Evolutionary conservation across 805 yeast genomes (phyloP).

Genomic region (Saturnispora silvae): DNA sequence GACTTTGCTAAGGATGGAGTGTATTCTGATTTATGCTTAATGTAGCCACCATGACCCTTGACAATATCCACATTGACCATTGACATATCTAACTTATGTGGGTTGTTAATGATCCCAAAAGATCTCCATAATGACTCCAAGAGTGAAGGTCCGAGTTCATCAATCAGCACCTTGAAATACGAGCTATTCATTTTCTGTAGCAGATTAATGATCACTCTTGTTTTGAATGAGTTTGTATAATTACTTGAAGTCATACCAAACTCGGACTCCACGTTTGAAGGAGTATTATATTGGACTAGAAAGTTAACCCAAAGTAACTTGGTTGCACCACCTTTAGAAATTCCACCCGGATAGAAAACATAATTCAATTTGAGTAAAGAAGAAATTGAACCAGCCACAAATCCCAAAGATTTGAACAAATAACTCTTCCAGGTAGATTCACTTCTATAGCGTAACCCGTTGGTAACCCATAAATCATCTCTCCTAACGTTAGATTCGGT

Average conservation of each 20-base stretch:
- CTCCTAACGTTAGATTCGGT: constrained; percentile 22
- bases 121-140: constrained; percentile 7
- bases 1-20: neutral
- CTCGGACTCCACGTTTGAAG: neutral
- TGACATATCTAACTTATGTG: constrained; percentile 19
- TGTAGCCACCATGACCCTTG: constrained; percentile 7
- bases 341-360: constrained; percentile 1
- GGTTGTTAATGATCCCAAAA: constrained; percentile 7
- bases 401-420: neutral
- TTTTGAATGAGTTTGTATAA: neutral
- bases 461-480: constrained; percentile 5
- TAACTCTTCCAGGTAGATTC: constrained; percentile 1
- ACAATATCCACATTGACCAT: constrained; percentile 17
- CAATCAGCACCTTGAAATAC: constrained; percentile 4
- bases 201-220: neutral
- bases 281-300: constrained; percentile 5
- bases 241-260: constrained; percentile 3
- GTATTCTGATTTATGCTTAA: neutral
- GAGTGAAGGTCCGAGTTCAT: constrained; percentile 12
- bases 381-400: neutral
- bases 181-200: constrained; percentile 3
- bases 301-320: constrained; percentile 8
- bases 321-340: constrained; percentile 6
- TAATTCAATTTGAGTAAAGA: neutral
- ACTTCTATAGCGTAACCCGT: neutral